Evolutionary conservation across 179 eudicot species (phyloP), one percentile per base, ranked within the genome.

Genomic region (Amaranthus tricolor): DNA sequence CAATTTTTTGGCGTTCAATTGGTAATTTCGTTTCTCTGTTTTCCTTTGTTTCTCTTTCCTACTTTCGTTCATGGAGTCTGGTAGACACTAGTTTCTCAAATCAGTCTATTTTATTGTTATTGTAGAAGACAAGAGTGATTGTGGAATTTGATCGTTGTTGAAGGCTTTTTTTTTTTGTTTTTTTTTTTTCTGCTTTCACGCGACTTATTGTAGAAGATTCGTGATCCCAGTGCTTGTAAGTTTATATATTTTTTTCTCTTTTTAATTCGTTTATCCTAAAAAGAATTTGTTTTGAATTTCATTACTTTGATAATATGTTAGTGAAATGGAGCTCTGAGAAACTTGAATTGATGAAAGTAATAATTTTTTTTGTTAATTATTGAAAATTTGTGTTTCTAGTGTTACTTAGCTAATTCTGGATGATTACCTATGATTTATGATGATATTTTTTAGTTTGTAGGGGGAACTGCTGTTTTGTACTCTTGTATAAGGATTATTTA

Each of bases 1-100:
- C 83, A 79, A 61, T 74, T 52, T 66, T 75, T 76, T 71, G 79
- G 83, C 80, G 71, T 59, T 73, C 62, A 51, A 71, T 48, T 63
- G 51, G 11, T 65, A 65, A 40, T 68, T 66, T 40, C 59, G 59
- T 73, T 72, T 62, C 3, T 20, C 6, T 47, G 11, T 50, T 11
- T 40, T 43, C 14, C 74, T 62, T 31, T 1, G n/a, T 44, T 64
- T 79, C 67, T 66, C 71, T 73, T 68, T 60, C 65, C 65, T 64
- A 47, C 16, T 53, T 44, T 52, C 80, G 67, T 80, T 63, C 66
- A 80, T 80, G 83, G 80, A 73, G 70, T 72, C 69, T 68, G 15
- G 14, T 68, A 16, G 43, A 54, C 80, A 80, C 77, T 80, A 80
- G 69, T 72, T 72, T 62, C 45, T 48, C 45, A 48, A 71, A 72